phyloP scores from a whole-genome alignment of 768 basidiomycete genomes.

The Mycena filopes region DNA sequence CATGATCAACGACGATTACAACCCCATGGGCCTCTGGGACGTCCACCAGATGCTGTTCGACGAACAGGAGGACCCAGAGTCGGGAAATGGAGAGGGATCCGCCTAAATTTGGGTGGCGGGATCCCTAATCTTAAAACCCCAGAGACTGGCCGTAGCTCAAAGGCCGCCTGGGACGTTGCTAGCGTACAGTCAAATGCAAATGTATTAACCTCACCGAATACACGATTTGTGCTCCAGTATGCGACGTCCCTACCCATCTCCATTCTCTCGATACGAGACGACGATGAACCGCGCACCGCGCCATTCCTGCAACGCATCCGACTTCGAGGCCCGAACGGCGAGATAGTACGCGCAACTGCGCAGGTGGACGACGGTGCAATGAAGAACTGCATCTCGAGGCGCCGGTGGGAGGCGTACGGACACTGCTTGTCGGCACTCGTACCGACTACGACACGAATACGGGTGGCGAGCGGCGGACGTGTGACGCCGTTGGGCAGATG shows the following conservation, averaged over 20 bases:
- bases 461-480: conserved; percentile 7
- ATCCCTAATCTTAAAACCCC: conserved; percentile 20
- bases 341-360: neutral
- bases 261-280: neutral
- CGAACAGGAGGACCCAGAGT: conserved; percentile 1
- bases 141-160: neutral
- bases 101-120: conserved; percentile 18
- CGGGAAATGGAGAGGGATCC: conserved; percentile 28
- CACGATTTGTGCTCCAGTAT: conserved; percentile 15
- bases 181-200: conserved; percentile 1
- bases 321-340: conserved; percentile 5
- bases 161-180: conserved; percentile 23
- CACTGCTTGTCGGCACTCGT: conserved; percentile 1
- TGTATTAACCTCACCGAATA: conserved; percentile 25
- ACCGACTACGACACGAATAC: conserved; percentile 6
- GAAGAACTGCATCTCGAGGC: conserved; percentile 16
- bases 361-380: conserved; percentile 17
- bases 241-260: neutral
- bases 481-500: conserved; percentile 15
- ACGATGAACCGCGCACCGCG: neutral
- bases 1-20: conserved; percentile 15
- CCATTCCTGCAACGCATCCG: conserved; percentile 19
- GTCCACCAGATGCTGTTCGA: neutral
- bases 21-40: conserved; percentile 10
- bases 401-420: conserved; percentile 14